These are phyloP conservation scores for Phoenix roebelenii DNA, from an alignment of 176 grass and related monocot genomes.

Conservation along the genomic window DNA sequence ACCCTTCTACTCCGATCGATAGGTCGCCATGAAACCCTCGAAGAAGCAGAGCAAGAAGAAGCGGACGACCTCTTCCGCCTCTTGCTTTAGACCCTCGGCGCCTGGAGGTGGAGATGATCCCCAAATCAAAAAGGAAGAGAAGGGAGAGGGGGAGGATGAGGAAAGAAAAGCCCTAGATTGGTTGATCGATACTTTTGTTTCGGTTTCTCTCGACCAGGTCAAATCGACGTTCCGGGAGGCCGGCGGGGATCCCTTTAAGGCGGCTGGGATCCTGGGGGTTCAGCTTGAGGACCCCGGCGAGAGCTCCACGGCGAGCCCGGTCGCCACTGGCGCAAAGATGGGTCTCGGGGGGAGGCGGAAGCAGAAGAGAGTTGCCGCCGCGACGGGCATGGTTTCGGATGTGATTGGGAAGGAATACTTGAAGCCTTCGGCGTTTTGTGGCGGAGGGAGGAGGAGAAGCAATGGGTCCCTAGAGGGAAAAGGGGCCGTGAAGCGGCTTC, in stretches of 20 bases:
- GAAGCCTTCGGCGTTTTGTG: slow-evolving; percentile 7
- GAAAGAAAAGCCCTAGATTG: slow-evolving; percentile 44
- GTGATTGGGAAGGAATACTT: slow-evolving; percentile 69
- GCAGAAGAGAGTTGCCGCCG: slow-evolving; percentile 36
- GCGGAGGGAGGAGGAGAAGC: background rate
- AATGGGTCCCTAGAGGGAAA: slow-evolving; percentile 14
- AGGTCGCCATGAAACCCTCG: slow-evolving; percentile 33
- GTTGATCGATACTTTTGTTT: slow-evolving; percentile 50
- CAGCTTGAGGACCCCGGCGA: slow-evolving; percentile 21
- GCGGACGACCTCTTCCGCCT: slow-evolving; percentile 22
- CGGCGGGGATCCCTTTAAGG: slow-evolving; percentile 47
- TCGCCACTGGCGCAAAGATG: too few species aligned
- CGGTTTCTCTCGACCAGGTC: slow-evolving; percentile 59
- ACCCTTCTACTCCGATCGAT: background rate
- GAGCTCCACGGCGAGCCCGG: background rate
- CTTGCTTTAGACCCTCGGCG: background rate
- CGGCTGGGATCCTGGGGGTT: slow-evolving; percentile 50
- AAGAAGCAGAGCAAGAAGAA: slow-evolving; percentile 49
- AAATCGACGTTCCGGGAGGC: slow-evolving; percentile 51
- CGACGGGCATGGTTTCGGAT: slow-evolving; percentile 56
- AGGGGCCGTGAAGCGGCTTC: background rate
- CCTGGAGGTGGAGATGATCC: too few species aligned
- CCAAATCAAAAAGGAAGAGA: too few species aligned
- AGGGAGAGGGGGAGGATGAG: slow-evolving; percentile 12
- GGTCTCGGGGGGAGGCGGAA: slow-evolving; percentile 20